A percentile compares a stretch with the other conserved stretches of the same genome.
Conservation (phyloP, 2,329 filamentous ascomycete species). For the Reticulascus tulasneorum region DNA sequence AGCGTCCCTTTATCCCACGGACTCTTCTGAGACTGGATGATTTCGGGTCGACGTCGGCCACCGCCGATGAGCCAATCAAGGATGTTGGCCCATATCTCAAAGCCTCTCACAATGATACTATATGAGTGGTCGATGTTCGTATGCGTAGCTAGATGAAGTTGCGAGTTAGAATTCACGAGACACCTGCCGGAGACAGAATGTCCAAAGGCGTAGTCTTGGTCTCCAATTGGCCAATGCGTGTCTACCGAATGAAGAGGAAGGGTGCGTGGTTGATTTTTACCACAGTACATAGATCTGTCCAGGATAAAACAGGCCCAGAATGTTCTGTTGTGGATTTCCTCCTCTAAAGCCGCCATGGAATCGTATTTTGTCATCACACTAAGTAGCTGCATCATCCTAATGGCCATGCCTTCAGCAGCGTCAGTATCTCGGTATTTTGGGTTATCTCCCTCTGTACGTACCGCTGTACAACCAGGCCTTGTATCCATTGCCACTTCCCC, state of each 20-base stretch:
- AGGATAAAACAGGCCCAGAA: slow-evolving; percentile 44
- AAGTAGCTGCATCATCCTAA: slow-evolving; percentile 33
- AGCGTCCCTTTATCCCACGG: slow-evolving; percentile 33
- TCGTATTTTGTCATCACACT: too few relatives aligned
- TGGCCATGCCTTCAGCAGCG: slow-evolving; percentile 26
- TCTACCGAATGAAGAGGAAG: slow-evolving; percentile 29
- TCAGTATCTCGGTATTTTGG: neutral
- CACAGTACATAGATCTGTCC: slow-evolving; percentile 39
- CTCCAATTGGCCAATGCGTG: too few relatives aligned
- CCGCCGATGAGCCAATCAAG: slow-evolving; percentile 39
- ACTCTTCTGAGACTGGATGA: slow-evolving; percentile 33
- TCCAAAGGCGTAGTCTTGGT: slow-evolving; percentile 37
- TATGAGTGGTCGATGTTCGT: slow-evolving; percentile 16
- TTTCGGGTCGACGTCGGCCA: slow-evolving; percentile 33
- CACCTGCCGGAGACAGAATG: slow-evolving; percentile 17
- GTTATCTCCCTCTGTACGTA: slow-evolving; percentile 1
- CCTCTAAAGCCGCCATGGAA: slow-evolving; percentile 20
- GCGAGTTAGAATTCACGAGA: slow-evolving; percentile 8
- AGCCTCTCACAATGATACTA: slow-evolving; percentile 31
- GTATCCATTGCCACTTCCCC: slow-evolving; percentile 36
- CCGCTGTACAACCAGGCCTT: slow-evolving; percentile 39
- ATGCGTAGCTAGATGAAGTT: neutral
- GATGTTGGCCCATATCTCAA: slow-evolving; percentile 38
- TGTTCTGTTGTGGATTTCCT: slow-evolving; percentile 32
- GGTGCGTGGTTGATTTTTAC: slow-evolving; percentile 33